A percentile compares a stretch with the other conserved stretches of the same genome.
Conservation (phyloP, 176 grass and related monocot species). For the Rhynchospora breviuscula region DNA sequence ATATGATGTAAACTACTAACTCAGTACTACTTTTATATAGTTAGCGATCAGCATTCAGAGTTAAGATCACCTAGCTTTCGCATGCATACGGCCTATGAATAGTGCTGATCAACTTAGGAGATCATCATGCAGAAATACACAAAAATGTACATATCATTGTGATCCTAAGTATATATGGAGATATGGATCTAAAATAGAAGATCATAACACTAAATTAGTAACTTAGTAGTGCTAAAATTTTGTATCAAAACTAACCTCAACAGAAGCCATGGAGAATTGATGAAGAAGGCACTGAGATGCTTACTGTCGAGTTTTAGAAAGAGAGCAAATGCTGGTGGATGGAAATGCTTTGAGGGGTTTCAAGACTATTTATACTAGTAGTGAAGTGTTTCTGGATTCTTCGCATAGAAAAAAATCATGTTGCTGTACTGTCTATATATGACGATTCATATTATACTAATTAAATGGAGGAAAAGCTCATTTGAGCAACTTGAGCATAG, state of each 20-base stretch:
- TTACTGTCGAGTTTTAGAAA: background rate
- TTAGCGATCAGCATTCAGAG: background rate
- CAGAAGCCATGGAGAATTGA: constrained; percentile 24
- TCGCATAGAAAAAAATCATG: background rate
- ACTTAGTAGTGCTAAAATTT: background rate
- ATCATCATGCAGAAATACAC: background rate
- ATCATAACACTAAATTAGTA: background rate
- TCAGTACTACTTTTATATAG: background rate
- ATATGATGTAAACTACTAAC: background rate
- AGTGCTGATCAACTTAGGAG: background rate
- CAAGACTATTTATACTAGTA: constrained; percentile 17
- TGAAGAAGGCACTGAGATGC: background rate
- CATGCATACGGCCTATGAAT: background rate
- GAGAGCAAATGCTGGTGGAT: background rate
- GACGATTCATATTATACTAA: background rate
- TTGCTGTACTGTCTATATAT: background rate
- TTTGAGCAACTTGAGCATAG: too few relatives aligned
- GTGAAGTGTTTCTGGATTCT: background rate
- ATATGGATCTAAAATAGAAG: background rate
- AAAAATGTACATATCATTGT: background rate
- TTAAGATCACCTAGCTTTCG: too few relatives aligned
- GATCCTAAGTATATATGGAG: background rate
- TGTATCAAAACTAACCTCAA: constrained; percentile 11
- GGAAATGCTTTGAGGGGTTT: constrained; percentile 17
- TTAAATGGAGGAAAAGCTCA: background rate